Base-by-base conservation (phyloP, 2,329 filamentous ascomycete genomes). In the Talaromyces atroroseus region DNA sequence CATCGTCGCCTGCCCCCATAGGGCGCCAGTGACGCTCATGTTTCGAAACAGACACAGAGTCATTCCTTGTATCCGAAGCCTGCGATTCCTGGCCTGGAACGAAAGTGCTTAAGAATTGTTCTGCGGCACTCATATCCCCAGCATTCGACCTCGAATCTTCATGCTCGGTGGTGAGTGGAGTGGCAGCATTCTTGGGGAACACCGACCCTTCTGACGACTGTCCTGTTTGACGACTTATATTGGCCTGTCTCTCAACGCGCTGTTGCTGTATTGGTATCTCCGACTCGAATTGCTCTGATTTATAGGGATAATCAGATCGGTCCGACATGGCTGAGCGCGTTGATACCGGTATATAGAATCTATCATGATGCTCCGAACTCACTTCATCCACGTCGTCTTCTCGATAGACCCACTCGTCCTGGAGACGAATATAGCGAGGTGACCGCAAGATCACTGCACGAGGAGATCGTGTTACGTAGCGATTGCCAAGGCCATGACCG, bases 51-150 rank as follows among this genome's bases (percentile, higher is more conserved):
- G 60, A 56, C 21, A 50, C 46, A 2, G 50, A 40, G 34, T 57
- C 54, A 4, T 36, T 57, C 14, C 45, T 53, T 11, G 21, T 20
- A 21, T 44, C 53, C 14, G 60, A 58, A 11, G 44, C 36, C 44
- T 54, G 45, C 40, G 47, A 42, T n/a, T 61, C 58, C 44, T 61
- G 61, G 11, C 52, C 66, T 20, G 71, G 65, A 16, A 63, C 58
- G 23, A 74, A 71, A n/a, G 63, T 65, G 49, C 68, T 67, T 14
- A 74, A 62, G 49, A 75, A 76, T 16, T 66, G 64, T 48, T 75
- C 72, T 11, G 71, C 70, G n/a, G 66, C 71, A 48, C 62, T 69
- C 42, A 65, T 62, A 32, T 67, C 64, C 54, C 72, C 69, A 16
- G 62, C 59, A 5, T 62, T 48, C 14, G 56, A 18, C 6, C 49